Evolutionary conservation across 495 filamentous ascomycete genomes (phyloP).

Genomic region (Tuber magnatum): DNA sequence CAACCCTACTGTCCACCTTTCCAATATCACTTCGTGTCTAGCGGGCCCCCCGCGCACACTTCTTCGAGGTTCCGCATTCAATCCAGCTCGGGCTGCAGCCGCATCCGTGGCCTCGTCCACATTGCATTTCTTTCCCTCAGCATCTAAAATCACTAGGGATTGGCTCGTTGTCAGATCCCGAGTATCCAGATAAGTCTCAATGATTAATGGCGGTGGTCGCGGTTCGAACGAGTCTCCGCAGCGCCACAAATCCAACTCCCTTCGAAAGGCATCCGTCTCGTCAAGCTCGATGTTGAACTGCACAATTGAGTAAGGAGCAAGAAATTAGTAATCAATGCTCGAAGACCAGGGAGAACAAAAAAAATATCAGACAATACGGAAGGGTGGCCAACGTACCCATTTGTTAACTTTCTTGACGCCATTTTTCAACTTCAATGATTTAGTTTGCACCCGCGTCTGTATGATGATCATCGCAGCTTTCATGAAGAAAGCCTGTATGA

Average conservation of each 20-base stretch:
- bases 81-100: conserved; percentile 46
- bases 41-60: conserved; percentile 46
- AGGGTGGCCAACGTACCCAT: conserved; percentile 67
- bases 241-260: conserved; percentile 74
- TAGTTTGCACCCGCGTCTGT: conserved; percentile 64
- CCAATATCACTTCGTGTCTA: conserved; percentile 66
- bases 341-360: neutral
- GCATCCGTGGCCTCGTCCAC: conserved; percentile 71
- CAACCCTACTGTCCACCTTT: conserved; percentile 82
- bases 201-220: conserved; percentile 74
- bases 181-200: conserved; percentile 84
- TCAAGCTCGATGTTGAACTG: conserved; percentile 94
- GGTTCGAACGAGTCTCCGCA: conserved; percentile 65
- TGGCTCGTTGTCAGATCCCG: conserved; percentile 74
- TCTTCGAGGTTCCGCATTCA: conserved; percentile 48
- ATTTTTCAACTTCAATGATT: conserved; percentile 53
- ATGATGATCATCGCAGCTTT: conserved; percentile 84
- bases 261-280: conserved; percentile 75
- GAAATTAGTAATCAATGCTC: neutral
- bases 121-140: conserved; percentile 85
- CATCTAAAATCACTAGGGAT: conserved; percentile 77
- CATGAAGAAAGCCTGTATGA: conserved; percentile 72
- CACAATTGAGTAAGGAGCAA: conserved; percentile 5
- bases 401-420: conserved; percentile 65
- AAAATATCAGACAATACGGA: conserved; percentile 12